Conservation (phyloP, 176 grass and related monocot species). For the Paspalum notatum region DNA sequence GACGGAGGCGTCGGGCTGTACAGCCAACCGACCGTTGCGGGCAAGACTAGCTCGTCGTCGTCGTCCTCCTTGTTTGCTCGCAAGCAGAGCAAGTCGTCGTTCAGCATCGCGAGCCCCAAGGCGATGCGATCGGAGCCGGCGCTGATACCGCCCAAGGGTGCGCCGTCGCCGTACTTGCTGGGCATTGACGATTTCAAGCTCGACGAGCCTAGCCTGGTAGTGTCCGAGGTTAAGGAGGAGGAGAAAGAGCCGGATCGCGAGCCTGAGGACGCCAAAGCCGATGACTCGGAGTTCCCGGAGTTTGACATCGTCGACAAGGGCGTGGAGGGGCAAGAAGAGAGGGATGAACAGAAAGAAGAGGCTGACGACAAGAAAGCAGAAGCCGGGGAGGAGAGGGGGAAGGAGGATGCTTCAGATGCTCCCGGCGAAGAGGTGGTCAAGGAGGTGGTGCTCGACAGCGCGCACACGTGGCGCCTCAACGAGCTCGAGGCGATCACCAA, state of each 20-base stretch:
- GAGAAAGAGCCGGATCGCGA: constrained; percentile 16
- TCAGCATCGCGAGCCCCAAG: constrained; percentile 86
- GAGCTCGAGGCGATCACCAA: constrained; percentile 93
- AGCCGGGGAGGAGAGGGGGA: neutral
- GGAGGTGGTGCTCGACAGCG: constrained; percentile 81
- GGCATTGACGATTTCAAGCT: constrained; percentile 94
- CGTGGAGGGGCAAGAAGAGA: constrained; percentile 65
- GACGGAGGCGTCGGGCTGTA: constrained; percentile 80
- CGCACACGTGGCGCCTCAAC: constrained; percentile 59
- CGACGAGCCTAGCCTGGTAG: constrained; percentile 54
- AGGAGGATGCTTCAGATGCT: constrained; percentile 23
- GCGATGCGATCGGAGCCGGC: constrained; percentile 44
- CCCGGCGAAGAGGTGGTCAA: constrained; percentile 82
- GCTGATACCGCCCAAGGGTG: constrained; percentile 45
- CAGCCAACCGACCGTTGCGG: constrained; percentile 32
- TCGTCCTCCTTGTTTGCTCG: constrained; percentile 57
- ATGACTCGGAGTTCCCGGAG: constrained; percentile 76
- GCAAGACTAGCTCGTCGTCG: constrained; percentile 20
- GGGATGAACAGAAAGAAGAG: constrained; percentile 38
- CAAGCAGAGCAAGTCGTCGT: constrained; percentile 83
- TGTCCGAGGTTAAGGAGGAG: constrained; percentile 27
- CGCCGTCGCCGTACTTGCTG: constrained; percentile 53
- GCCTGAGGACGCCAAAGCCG: constrained; percentile 36
- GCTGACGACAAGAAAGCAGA: constrained; percentile 17
- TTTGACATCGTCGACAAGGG: constrained; percentile 93